Conservation (phyloP, 1,284 basidiomycete genomes). For the Marasmius fiardii region DNA sequence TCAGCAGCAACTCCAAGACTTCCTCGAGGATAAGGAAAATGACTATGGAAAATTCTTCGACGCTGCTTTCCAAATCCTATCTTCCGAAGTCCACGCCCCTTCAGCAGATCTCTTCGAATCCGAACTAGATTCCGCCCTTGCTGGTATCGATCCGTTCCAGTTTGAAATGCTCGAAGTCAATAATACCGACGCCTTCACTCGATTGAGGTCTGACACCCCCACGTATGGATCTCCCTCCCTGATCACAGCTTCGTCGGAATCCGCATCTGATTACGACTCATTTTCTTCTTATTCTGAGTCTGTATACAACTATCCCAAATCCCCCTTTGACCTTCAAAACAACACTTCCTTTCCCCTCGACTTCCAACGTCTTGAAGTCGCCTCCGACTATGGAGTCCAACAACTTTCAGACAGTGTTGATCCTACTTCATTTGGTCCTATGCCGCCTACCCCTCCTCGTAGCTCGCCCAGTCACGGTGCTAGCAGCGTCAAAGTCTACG, state of each 20-base stretch:
- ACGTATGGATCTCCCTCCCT: conserved; percentile 70
- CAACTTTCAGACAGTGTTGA: conserved; percentile 42
- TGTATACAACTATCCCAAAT: conserved; percentile 59
- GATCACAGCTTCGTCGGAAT: conserved; percentile 76
- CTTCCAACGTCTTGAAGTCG: conserved; percentile 54
- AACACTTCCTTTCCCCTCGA: conserved; percentile 55
- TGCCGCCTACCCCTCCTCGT: conserved; percentile 59
- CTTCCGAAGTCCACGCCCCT: conserved; percentile 61
- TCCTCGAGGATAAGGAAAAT: too few relatives aligned
- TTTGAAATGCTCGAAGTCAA: conserved; percentile 62
- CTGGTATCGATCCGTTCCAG: conserved; percentile 57
- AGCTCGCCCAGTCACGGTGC: conserved; percentile 43
- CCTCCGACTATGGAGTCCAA: conserved; percentile 48
- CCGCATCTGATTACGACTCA: conserved; percentile 67
- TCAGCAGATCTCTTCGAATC: conserved; percentile 78
- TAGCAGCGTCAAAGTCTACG: conserved; percentile 29
- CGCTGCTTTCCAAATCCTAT: too few relatives aligned
- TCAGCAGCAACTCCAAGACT: too few relatives aligned
- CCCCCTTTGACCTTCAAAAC: conserved; percentile 42
- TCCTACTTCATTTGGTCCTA: conserved; percentile 50
- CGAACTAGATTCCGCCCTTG: conserved; percentile 70
- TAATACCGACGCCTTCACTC: conserved; percentile 59
- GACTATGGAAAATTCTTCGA: conserved; percentile 48
- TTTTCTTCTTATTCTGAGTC: conserved; percentile 64
- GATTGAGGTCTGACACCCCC: conserved; percentile 58